These are phyloP conservation scores for Plasmodium yoelii DNA, from an alignment of 169 alveolate genomes.

Conservation along the genomic window DNA sequence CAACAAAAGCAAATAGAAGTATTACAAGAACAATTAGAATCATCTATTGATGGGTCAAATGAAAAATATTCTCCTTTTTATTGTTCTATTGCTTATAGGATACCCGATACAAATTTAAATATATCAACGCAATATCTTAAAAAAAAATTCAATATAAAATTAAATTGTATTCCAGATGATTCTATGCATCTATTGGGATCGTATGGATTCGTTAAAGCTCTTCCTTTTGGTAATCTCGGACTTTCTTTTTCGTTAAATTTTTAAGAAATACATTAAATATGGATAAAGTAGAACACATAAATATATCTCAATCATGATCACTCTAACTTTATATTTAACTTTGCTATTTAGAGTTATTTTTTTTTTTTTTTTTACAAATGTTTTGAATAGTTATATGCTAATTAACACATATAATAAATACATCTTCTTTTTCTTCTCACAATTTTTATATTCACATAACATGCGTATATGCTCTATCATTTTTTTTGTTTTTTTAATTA, in stretches of 20 bases:
- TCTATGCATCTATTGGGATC: constrained; percentile 81
- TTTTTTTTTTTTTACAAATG: too few species aligned
- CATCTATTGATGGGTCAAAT: constrained; percentile 38
- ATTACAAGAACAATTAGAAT: constrained; percentile 58
- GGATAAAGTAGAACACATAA: too few species aligned
- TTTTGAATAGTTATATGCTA: too few species aligned
- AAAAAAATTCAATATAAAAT: constrained; percentile 80
- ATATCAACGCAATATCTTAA: constrained; percentile 77
- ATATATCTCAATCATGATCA: too few species aligned
- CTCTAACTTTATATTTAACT: too few species aligned
- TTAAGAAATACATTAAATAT: constrained; percentile 3
- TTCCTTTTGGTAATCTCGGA: constrained; percentile 85
- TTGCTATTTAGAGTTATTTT: too few species aligned
- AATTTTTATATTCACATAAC: too few species aligned
- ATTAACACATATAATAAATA: too few species aligned
- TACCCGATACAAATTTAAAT: constrained; percentile 84
- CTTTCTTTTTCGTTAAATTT: constrained; percentile 78
- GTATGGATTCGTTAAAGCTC: constrained; percentile 84
- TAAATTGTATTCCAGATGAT: constrained; percentile 87
- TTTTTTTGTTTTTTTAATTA: too few species aligned
- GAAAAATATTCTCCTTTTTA: constrained; percentile 78
- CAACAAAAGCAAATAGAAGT: constrained; percentile 84
- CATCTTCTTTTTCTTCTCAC: too few species aligned
- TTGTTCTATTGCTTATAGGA: constrained; percentile 84
- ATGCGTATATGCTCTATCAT: too few species aligned